Evolutionary conservation across 768 basidiomycete genomes (phyloP).

Genomic region (Auricularia cornea): DNA sequence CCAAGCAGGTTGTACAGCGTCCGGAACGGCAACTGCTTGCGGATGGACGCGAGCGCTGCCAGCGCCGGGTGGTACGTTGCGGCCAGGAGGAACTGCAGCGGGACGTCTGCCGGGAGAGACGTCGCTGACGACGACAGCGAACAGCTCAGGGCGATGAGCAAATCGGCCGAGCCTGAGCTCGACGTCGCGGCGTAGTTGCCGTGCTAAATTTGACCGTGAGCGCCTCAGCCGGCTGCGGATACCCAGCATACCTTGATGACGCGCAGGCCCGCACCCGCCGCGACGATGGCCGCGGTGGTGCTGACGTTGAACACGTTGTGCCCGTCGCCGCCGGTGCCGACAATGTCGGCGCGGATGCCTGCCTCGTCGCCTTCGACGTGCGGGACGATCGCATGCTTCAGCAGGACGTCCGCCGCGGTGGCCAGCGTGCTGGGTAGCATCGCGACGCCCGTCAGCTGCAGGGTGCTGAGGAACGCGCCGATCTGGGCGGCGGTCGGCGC

Average conservation of each 20-base stretch:
- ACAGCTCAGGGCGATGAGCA: constrained; percentile 78
- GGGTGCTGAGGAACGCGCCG: constrained; percentile 82
- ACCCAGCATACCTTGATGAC: constrained; percentile 70
- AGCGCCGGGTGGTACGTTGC: constrained; percentile 89
- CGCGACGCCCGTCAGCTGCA: constrained; percentile 75
- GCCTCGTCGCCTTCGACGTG: constrained; percentile 45
- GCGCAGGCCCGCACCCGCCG: constrained; percentile 87
- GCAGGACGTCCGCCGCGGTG: constrained; percentile 68
- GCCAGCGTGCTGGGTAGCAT: constrained; percentile 66
- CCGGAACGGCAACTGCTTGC: constrained; percentile 83
- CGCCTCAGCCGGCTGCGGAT: background rate
- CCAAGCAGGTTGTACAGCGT: constrained; percentile 96
- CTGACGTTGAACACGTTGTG: constrained; percentile 96
- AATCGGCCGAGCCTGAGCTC: constrained; percentile 87
- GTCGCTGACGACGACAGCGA: constrained; percentile 51
- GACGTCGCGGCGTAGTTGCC: constrained; percentile 89
- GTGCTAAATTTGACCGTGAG: constrained; percentile 47
- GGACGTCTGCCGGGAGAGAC: constrained; percentile 43
- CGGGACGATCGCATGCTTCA: constrained; percentile 57
- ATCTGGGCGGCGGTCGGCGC: constrained; percentile 64
- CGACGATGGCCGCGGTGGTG: constrained; percentile 88
- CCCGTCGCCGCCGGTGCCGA: constrained; percentile 92
- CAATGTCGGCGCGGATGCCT: constrained; percentile 52
- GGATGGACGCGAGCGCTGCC: constrained; percentile 71
- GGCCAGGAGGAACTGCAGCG: constrained; percentile 91